Conservation (phyloP, 1,284 basidiomycete genomes). For the Athelia sp. region DNA sequence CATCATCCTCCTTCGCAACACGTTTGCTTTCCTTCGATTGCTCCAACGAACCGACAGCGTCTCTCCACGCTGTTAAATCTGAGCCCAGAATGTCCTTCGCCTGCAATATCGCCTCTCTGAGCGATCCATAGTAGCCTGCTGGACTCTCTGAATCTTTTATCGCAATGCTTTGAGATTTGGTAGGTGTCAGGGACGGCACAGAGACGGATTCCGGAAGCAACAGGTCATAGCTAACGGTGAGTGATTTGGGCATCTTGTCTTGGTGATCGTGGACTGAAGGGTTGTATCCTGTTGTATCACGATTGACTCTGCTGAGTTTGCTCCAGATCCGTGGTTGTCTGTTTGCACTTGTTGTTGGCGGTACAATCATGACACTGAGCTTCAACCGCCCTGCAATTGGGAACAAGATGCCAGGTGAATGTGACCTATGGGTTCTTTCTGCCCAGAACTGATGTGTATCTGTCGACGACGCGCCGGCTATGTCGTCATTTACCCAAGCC, state of each 20-base stretch:
- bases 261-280: background rate
- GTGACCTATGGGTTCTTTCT: no score
- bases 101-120: slow-evolving; percentile 43
- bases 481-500: no score
- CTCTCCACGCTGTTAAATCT: slow-evolving; percentile 66
- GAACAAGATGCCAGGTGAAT: no score
- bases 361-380: no score
- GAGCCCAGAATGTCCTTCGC: slow-evolving; percentile 52
- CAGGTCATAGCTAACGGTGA: background rate
- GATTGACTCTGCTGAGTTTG: no score
- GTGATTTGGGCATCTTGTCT: background rate
- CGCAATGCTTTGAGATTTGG: background rate
- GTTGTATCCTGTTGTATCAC: background rate
- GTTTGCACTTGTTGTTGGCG: no score
- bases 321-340: no score
- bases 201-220: background rate
- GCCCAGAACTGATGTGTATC: no score
- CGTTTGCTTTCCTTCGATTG: slow-evolving; percentile 42
- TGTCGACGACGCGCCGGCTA: no score
- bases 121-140: slow-evolving; percentile 42
- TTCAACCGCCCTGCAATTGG: no score
- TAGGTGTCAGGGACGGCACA: background rate
- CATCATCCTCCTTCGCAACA: slow-evolving; percentile 34
- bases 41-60: slow-evolving; percentile 59
- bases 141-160: background rate